These are phyloP conservation scores for Prunus fruticosa DNA, from an alignment of 306 rosid species.

Conservation along the genomic window DNA sequence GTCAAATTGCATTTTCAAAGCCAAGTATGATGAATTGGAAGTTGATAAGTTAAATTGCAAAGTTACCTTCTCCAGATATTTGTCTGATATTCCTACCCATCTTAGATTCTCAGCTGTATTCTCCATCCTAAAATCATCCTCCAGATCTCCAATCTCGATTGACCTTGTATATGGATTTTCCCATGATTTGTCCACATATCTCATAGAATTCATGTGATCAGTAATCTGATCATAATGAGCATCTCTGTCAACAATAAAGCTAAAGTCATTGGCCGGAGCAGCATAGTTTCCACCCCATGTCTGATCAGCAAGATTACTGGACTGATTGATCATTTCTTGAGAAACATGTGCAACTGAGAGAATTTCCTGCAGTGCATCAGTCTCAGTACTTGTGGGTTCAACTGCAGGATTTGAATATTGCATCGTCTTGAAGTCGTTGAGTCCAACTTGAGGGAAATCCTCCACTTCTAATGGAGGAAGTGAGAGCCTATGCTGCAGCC, in stretches of 20 bases:
- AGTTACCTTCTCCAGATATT: slow-evolving; percentile 65
- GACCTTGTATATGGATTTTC: slow-evolving; percentile 48
- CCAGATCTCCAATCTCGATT: slow-evolving; percentile 50
- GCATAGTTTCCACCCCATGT: slow-evolving; percentile 45
- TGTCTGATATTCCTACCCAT: slow-evolving; percentile 82
- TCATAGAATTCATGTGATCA: slow-evolving; percentile 37
- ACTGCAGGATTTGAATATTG: slow-evolving; percentile 29
- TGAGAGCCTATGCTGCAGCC: slow-evolving; percentile 73
- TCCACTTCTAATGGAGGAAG: slow-evolving; percentile 78
- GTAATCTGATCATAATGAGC: slow-evolving; percentile 25
- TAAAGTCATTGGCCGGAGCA: slow-evolving; percentile 45
- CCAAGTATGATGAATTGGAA: not conserved
- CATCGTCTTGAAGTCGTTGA: slow-evolving; percentile 43
- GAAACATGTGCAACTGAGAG: slow-evolving; percentile 84
- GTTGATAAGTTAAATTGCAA: not conserved
- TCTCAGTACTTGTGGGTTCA: slow-evolving; percentile 32
- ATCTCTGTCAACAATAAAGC: slow-evolving; percentile 54
- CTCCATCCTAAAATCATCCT: slow-evolving; percentile 48
- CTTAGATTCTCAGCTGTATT: slow-evolving; percentile 67
- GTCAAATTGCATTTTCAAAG: not conserved
- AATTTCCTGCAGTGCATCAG: slow-evolving; percentile 78
- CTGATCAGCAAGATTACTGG: slow-evolving; percentile 29
- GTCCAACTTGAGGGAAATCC: slow-evolving; percentile 58
- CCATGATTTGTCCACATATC: slow-evolving; percentile 48
- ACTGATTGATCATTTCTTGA: slow-evolving; percentile 58